Evolutionary conservation across 495 filamentous ascomycete genomes (phyloP).

Genomic region (Annulohypoxylon maeteangense): DNA sequence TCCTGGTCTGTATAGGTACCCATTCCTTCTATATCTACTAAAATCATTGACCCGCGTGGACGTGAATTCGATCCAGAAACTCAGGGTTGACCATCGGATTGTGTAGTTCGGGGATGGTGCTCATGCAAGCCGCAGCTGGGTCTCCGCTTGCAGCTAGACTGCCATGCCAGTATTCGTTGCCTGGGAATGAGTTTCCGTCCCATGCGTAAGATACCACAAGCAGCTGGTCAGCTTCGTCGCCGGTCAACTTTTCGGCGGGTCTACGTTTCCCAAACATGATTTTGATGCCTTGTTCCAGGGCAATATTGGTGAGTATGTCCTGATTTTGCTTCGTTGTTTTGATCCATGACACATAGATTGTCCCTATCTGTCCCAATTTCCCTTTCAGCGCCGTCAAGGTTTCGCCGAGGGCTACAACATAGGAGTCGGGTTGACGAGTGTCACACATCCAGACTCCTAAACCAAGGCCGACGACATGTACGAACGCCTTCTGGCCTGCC

Average conservation of each 20-base stretch:
- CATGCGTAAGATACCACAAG: slow-evolving; percentile 55
- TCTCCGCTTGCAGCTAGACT: slow-evolving; percentile 45
- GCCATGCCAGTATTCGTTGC: slow-evolving; percentile 53
- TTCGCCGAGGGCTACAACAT: slow-evolving; percentile 41
- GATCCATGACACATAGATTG: slow-evolving; percentile 38
- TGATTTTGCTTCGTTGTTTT: neutral
- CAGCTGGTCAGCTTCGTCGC: slow-evolving; percentile 29
- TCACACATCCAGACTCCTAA: slow-evolving; percentile 49
- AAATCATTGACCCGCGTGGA: too few species aligned
- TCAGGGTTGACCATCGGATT: slow-evolving; percentile 47
- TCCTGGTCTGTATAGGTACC: too few species aligned
- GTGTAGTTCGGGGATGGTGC: slow-evolving; percentile 52
- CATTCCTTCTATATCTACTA: too few species aligned
- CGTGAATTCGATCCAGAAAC: slow-evolving; percentile 21
- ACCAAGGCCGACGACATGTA: slow-evolving; percentile 53
- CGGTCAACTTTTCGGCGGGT: slow-evolving; percentile 46
- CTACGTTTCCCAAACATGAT: slow-evolving; percentile 46
- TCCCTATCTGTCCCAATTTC: slow-evolving; percentile 19
- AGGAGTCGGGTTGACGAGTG: slow-evolving; percentile 29
- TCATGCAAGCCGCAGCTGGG: slow-evolving; percentile 54
- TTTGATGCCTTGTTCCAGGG: slow-evolving; percentile 23
- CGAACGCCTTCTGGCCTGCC: slow-evolving; percentile 43
- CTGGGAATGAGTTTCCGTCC: slow-evolving; percentile 54
- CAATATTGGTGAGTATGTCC: neutral
- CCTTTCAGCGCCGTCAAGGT: neutral